phyloP scores from a whole-genome alignment of 108 stramenopile genomes.

The Pseudonitzschia delicatissima region DNA sequence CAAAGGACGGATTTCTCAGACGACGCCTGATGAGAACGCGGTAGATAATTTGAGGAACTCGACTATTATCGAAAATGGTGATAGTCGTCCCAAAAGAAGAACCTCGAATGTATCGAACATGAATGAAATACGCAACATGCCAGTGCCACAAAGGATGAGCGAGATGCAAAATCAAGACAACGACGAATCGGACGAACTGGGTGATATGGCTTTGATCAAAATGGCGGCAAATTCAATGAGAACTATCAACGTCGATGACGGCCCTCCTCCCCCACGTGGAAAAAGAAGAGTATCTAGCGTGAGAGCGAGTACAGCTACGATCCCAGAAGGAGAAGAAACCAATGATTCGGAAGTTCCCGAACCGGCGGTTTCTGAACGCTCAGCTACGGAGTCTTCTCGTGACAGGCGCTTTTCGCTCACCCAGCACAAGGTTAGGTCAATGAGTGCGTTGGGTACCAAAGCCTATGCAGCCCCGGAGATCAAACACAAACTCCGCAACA shows the following conservation, averaged over 20 bases:
- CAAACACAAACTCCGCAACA: slow-evolving; percentile 42
- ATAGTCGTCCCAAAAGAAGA: too few relatives aligned
- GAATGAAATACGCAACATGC: background rate
- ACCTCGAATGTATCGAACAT: slow-evolving; percentile 9
- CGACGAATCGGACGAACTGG: slow-evolving; percentile 15
- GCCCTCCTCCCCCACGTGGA: background rate
- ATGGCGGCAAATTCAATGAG: slow-evolving; percentile 29
- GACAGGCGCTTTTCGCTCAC: slow-evolving; percentile 26
- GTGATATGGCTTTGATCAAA: slow-evolving; percentile 31
- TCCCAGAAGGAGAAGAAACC: slow-evolving; percentile 16
- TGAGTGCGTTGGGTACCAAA: slow-evolving; percentile 79
- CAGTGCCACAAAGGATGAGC: background rate
- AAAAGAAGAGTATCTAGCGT: slow-evolving; percentile 27
- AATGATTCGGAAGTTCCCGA: background rate
- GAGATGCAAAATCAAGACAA: background rate
- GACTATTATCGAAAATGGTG: too few relatives aligned
- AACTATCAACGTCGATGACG: slow-evolving; percentile 1
- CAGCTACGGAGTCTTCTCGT: background rate
- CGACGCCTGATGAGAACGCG: slow-evolving; percentile 16
- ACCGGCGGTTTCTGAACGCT: background rate
- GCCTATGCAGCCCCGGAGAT: slow-evolving; percentile 88
- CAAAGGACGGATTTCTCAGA: slow-evolving; percentile 9
- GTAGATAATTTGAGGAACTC: too few relatives aligned
- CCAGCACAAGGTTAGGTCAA: slow-evolving; percentile 42
- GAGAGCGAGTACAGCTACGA: slow-evolving; percentile 17